Conservation (phyloP, 176 grass and related monocot genomes). For the Zea mays region Zm-B73-REFERENCE-NAM-5.0 NC_050098.1:179078501-179079000, state of each 20-base stretch:
- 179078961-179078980: neutral
- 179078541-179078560: slow-evolving; percentile 3
- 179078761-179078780: slow-evolving; percentile 83
- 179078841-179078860: slow-evolving; percentile 60
- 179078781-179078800: slow-evolving; percentile 81
- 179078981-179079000: slow-evolving; percentile 24
- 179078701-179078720: neutral
- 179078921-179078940: no score
- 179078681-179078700: slow-evolving; percentile 5
- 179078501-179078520: neutral
- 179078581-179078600: slow-evolving; percentile 13
- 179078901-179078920: neutral
- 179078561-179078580: neutral
- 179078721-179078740: slow-evolving; percentile 23
- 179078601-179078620: neutral
- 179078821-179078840: slow-evolving; percentile 84
- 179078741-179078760: slow-evolving; percentile 24
- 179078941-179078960: no score
- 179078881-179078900: slow-evolving; percentile 74
- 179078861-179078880: slow-evolving; percentile 59
- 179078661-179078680: neutral
- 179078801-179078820: slow-evolving; percentile 84
- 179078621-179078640: neutral
- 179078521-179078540: neutral
- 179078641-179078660: neutral